Evolutionary conservation across 2,329 filamentous ascomycete genomes (phyloP).

Genomic region (Epichloe gansuensis): DNA sequence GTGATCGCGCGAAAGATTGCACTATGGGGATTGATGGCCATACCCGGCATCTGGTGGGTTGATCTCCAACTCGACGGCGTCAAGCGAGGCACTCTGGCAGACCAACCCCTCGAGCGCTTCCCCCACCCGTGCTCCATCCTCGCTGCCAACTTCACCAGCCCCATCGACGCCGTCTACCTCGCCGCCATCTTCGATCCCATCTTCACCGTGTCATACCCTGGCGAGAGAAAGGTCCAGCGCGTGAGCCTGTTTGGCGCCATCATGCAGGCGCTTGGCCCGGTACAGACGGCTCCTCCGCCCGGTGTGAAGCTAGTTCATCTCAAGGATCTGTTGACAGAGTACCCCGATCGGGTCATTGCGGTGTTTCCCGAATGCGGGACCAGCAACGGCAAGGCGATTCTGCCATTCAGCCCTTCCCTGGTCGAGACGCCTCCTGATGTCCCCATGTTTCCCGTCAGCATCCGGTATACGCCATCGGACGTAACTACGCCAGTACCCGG

Average conservation of each 20-base stretch:
- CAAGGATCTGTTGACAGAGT: constrained; percentile 46
- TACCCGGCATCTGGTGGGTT: constrained; percentile 95
- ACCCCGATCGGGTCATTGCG: constrained; percentile 66
- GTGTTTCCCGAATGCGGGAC: constrained; percentile 92
- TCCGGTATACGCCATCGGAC: constrained; percentile 79
- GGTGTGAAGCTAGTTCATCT: constrained; percentile 45
- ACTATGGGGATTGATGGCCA: constrained; percentile 74
- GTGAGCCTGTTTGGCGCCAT: constrained; percentile 69
- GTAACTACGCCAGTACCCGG: constrained; percentile 82
- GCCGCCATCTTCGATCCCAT: constrained; percentile 93
- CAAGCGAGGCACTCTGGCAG: constrained; percentile 73
- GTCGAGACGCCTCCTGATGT: constrained; percentile 52
- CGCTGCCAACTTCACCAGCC: constrained; percentile 81
- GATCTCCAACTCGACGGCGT: constrained; percentile 97
- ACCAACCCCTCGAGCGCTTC: constrained; percentile 59
- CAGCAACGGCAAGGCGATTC: constrained; percentile 81
- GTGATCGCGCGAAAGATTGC: constrained; percentile 61
- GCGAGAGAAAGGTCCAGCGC: constrained; percentile 57
- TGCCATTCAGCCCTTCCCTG: constrained; percentile 70
- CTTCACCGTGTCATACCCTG: constrained; percentile 77
- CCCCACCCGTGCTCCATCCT: constrained; percentile 68
- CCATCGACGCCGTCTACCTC: constrained; percentile 85
- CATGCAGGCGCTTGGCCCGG: constrained; percentile 53
- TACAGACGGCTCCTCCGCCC: constrained; percentile 33
- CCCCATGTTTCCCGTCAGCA: constrained; percentile 79